These are phyloP conservation scores for Cystobasidium onofrii DNA, from an alignment of 768 basidiomycete species.

Conservation along the genomic window DNA sequence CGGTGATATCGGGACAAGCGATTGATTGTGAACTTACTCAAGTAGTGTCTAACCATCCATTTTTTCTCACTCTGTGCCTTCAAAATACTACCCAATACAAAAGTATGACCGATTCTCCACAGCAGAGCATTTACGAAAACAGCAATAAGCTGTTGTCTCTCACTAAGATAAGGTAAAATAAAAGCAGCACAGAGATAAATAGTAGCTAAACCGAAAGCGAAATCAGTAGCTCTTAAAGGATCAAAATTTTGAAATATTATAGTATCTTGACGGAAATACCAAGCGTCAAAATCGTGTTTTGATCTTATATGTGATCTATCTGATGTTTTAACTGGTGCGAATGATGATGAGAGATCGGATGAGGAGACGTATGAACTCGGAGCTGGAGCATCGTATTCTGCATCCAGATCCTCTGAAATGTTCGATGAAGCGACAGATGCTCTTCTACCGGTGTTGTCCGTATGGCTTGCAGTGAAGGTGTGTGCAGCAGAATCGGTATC, in stretches of 20 bases:
- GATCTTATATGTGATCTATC: conserved; percentile 42
- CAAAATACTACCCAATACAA: conserved; percentile 75
- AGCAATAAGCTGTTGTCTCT: conserved; percentile 53
- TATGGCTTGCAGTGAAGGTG: background rate
- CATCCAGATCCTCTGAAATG: conserved; percentile 13
- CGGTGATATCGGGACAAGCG: too few relatives aligned
- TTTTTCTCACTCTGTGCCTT: conserved; percentile 75
- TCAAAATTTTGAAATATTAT: conserved; percentile 75
- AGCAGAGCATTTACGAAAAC: conserved; percentile 72
- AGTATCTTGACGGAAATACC: conserved; percentile 81
- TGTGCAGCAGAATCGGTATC: conserved; percentile 7
- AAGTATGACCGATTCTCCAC: conserved; percentile 81
- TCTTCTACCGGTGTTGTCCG: background rate
- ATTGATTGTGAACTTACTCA: conserved; percentile 49
- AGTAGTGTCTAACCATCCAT: conserved; percentile 82
- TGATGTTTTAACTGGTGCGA: background rate
- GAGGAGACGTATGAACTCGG: background rate
- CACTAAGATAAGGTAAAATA: conserved; percentile 57
- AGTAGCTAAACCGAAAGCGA: conserved; percentile 67
- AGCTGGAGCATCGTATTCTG: background rate
- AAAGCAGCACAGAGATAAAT: conserved; percentile 58
- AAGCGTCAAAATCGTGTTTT: conserved; percentile 79
- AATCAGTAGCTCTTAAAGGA: conserved; percentile 56
- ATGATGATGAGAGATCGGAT: background rate
- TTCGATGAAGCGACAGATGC: background rate